Conservation (phyloP, 208 protist genomes). For the Phytomonas sp. region DNA sequence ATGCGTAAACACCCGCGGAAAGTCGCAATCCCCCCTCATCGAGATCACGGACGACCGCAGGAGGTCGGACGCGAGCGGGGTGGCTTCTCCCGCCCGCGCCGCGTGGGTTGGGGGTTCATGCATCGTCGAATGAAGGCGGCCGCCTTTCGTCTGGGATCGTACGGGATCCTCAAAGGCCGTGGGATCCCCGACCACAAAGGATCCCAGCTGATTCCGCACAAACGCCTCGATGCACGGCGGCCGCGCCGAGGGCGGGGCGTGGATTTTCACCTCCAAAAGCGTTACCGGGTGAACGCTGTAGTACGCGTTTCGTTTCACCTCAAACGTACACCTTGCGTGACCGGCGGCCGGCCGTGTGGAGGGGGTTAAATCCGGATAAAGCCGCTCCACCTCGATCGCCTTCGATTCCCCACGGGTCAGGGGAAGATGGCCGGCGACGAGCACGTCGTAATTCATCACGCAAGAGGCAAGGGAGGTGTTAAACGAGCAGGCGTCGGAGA, state of each 20-base stretch:
- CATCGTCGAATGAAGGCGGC: not conserved
- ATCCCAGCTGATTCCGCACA: slow-evolving; percentile 35
- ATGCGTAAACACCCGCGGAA: slow-evolving; percentile 81
- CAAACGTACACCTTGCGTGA: slow-evolving; percentile 27
- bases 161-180: slow-evolving; percentile 20
- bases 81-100: slow-evolving; percentile 14
- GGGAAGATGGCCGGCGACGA: slow-evolving; percentile 65
- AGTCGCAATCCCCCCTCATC: slow-evolving; percentile 78
- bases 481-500: slow-evolving; percentile 35
- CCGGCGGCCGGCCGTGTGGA: not conserved
- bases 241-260: slow-evolving; percentile 35
- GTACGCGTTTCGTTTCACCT: slow-evolving; percentile 65
- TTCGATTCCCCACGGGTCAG: slow-evolving; percentile 19
- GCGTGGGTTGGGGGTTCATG: slow-evolving; percentile 13
- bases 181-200: slow-evolving; percentile 71
- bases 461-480: slow-evolving; percentile 35
- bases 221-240: slow-evolving; percentile 51
- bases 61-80: not conserved
- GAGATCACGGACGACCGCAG: slow-evolving; percentile 11
- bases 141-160: not conserved
- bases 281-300: slow-evolving; percentile 76
- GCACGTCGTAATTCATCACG: slow-evolving; percentile 66
- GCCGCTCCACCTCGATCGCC: slow-evolving; percentile 12
- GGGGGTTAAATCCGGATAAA: slow-evolving; percentile 17
- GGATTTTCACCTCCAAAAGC: slow-evolving; percentile 57